Evolutionary conservation across 345 rosid species (phyloP).

Genomic region (Ceriops tagal): DNA sequence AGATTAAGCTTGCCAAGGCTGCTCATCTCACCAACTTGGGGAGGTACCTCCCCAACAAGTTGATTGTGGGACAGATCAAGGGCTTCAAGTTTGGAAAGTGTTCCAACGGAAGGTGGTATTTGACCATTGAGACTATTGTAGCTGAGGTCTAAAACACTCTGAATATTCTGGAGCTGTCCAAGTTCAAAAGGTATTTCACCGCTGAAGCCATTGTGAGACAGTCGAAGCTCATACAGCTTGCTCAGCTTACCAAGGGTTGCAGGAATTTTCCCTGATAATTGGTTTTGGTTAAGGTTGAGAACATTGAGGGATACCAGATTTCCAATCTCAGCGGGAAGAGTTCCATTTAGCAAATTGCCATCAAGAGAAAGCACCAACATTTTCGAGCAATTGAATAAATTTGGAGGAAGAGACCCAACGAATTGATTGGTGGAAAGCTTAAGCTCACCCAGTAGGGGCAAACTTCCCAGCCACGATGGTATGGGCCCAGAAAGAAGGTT

Average conservation of each 20-base stretch:
- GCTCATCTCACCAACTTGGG: conserved; percentile 56
- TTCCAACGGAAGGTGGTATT: conserved; percentile 66
- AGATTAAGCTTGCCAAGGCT: conserved; percentile 78
- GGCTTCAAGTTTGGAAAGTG: conserved; percentile 61
- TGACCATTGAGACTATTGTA: conserved; percentile 63
- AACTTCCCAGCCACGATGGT: conserved; percentile 76
- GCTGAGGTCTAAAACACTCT: conserved; percentile 71
- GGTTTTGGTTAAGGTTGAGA: conserved; percentile 57
- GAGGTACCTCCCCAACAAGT: conserved; percentile 65
- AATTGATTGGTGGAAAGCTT: conserved; percentile 74
- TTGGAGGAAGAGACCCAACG: conserved; percentile 53
- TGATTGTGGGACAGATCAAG: conserved; percentile 85
- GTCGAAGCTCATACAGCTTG: conserved; percentile 64
- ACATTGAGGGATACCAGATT: conserved; percentile 57
- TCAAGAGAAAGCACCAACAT: conserved; percentile 69
- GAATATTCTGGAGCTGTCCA: conserved; percentile 74
- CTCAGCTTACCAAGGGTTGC: conserved; percentile 57
- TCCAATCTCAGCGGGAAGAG: conserved; percentile 56
- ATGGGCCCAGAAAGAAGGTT: conserved; percentile 65
- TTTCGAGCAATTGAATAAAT: conserved; percentile 66
- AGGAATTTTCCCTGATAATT: conserved; percentile 68
- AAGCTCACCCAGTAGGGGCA: conserved; percentile 66
- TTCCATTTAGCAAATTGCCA: conserved; percentile 57
- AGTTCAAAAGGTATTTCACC: conserved; percentile 72
- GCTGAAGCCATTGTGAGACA: conserved; percentile 61